Evolutionary conservation across 306 rosid genomes (phyloP).

Genomic region (Castanea crenata): DNA sequence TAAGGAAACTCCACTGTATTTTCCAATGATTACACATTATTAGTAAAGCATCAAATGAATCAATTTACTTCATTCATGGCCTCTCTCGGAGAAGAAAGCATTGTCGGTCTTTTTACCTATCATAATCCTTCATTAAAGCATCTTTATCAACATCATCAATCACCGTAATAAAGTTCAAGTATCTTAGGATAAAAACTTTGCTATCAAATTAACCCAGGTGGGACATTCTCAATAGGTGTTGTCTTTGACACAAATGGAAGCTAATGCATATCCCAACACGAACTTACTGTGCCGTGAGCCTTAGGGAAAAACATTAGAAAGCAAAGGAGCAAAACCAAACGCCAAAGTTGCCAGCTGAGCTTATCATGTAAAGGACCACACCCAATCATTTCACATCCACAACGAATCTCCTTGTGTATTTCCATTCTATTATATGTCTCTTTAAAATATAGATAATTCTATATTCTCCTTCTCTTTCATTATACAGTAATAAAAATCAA

Average conservation of each 20-base stretch:
- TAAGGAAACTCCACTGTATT: no score
- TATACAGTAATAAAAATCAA: neutral
- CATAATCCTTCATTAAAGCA: neutral
- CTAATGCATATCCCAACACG: no score
- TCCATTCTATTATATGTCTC: neutral
- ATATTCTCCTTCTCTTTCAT: neutral
- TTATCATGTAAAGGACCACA: neutral
- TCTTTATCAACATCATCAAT: constrained; percentile 20
- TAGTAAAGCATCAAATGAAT: neutral
- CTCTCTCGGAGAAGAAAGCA: neutral
- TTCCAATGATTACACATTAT: no score
- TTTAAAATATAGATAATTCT: neutral
- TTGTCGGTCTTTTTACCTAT: neutral
- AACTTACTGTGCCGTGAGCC: no score
- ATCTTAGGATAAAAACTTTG: neutral
- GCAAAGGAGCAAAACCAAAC: neutral
- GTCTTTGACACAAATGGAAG: neutral
- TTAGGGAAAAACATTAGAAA: neutral
- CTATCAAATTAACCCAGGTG: neutral
- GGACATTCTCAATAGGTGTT: neutral
- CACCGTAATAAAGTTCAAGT: neutral
- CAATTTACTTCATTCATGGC: neutral
- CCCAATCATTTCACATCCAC: neutral
- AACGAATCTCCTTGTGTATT: neutral
- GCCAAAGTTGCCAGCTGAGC: neutral